phyloP scores from a whole-genome alignment of 495 filamentous ascomycete genomes.

The Podospora sp. region DNA sequence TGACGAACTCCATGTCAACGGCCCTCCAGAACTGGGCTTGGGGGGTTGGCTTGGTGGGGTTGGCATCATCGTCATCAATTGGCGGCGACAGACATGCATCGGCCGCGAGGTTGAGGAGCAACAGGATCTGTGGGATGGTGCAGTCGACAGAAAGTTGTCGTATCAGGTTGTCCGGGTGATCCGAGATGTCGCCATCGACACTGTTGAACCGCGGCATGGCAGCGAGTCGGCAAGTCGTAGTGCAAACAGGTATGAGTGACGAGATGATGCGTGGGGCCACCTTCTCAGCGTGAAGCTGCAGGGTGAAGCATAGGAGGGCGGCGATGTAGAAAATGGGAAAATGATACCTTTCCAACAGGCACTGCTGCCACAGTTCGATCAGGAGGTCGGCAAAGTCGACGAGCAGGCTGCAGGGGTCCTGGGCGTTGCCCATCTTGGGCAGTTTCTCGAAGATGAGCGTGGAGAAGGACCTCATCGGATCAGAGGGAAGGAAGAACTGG shows the following conservation, averaged over 20 bases:
- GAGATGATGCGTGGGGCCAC: constrained; percentile 48
- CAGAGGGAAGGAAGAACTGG: constrained; percentile 44
- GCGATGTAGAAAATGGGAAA: constrained; percentile 48
- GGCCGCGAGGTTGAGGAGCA: constrained; percentile 43
- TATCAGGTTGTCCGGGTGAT: constrained; percentile 28
- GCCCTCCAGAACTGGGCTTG: constrained; percentile 46
- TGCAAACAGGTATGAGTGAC: constrained; percentile 45
- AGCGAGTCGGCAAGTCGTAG: constrained; percentile 37
- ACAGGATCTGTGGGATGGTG: constrained; percentile 44
- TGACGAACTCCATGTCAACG: constrained; percentile 51
- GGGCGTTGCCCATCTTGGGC: constrained; percentile 38
- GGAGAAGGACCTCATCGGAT: constrained; percentile 42
- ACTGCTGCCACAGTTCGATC: constrained; percentile 50
- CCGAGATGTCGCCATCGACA: constrained; percentile 31
- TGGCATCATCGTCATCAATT: constrained; percentile 4
- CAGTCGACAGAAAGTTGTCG: constrained; percentile 35
- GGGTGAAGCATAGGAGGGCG: constrained; percentile 39
- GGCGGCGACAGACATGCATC: constrained; percentile 39
- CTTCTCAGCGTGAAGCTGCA: constrained; percentile 43
- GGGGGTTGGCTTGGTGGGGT: constrained; percentile 27
- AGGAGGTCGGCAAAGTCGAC: constrained; percentile 48
- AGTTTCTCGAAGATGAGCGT: constrained; percentile 49
- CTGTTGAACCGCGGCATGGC: constrained; percentile 34
- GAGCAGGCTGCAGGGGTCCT: constrained; percentile 42
- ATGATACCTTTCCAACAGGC: constrained; percentile 44